Evolutionary conservation across 2,329 filamentous ascomycete species (phyloP), one percentile per base, ranked within the genome.

Genomic region (Fusarium decemcellulare): DNA sequence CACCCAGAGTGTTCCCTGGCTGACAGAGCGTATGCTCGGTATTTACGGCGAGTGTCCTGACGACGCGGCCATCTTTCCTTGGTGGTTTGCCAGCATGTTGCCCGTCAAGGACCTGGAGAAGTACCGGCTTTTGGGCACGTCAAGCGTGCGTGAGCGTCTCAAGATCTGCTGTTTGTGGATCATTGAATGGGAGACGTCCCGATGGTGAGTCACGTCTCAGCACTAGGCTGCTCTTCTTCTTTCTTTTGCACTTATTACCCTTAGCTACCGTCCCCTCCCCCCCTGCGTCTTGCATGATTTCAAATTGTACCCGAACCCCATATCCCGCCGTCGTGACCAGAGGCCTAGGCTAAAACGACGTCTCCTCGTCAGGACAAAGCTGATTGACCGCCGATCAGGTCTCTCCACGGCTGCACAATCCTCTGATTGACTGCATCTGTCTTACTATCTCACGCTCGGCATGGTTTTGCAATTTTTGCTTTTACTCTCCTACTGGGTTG

Each of bases 81-180:
- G 94, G 86, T 98, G 95, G 95, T 92, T 97, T 71, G 94, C 92
- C 10, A 93, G 90, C 74, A 90, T 96, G 18, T 80, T 97, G 12
- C 94, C 94, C 0, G 90, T 96, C 39, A 86, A 88, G 14, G 92
- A 96, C 29, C 83, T 89, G 30, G 92, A 96, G 73, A 97, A 95
- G 77, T 97, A 97, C 71, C 85, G 87, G 12, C 81, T 98, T 18
- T 81, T 98, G 14, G 85, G 85, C 12, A 92, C 91, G 6, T 90
- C 86, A 4, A 95, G 92, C 70, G 93, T 97, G 6, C 86, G 95
- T 63, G 90, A 94, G 74, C 85, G 95, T 60, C 80, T 97, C 59
- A 97, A 97, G 82, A 91, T 97, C 52, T 93, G 93, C 65, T 93
- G 91, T 53, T 82, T 82, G 42, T 97, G 94, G 94, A 91, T 95